Conservation (phyloP, 2,329 filamentous ascomycete genomes). For the Phaeosphaeriaceae sp. region DNA sequence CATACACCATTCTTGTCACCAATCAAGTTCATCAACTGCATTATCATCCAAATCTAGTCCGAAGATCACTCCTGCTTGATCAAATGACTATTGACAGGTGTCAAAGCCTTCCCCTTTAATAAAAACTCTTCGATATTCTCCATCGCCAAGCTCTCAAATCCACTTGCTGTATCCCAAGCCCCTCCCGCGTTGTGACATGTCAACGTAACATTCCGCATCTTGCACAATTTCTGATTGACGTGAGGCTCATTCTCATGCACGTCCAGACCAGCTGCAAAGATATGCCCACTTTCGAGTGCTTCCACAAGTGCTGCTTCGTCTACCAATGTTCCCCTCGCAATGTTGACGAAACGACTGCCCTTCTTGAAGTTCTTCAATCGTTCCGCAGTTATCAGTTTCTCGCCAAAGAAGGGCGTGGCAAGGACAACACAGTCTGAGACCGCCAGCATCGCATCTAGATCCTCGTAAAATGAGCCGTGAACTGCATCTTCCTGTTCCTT, state of each 20-base stretch:
- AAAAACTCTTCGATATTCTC: constrained; percentile 50
- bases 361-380: constrained; percentile 26
- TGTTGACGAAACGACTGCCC: constrained; percentile 43
- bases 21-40: no score
- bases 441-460: constrained; percentile 36
- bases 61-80: constrained; percentile 5
- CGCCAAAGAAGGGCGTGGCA: constrained; percentile 39
- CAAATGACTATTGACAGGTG: constrained; percentile 63
- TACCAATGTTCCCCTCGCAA: constrained; percentile 44
- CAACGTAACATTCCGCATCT: constrained; percentile 43
- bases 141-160: constrained; percentile 67
- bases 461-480: constrained; percentile 31
- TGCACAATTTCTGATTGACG: constrained; percentile 32
- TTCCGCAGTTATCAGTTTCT: constrained; percentile 21
- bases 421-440: constrained; percentile 40
- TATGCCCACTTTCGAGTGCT: constrained; percentile 39
- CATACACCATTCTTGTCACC: no score
- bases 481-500: constrained; percentile 15
- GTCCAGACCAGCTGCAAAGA: constrained; percentile 46
- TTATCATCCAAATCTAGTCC: no score
- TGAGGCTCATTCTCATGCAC: constrained; percentile 47
- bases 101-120: constrained; percentile 52
- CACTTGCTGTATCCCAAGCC: constrained; percentile 63
- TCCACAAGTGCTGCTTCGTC: constrained; percentile 44
- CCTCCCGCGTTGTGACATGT: constrained; percentile 68